phyloP scores from a whole-genome alignment of 164 flowering plant genomes.

The Houttuynia cordata region DNA sequence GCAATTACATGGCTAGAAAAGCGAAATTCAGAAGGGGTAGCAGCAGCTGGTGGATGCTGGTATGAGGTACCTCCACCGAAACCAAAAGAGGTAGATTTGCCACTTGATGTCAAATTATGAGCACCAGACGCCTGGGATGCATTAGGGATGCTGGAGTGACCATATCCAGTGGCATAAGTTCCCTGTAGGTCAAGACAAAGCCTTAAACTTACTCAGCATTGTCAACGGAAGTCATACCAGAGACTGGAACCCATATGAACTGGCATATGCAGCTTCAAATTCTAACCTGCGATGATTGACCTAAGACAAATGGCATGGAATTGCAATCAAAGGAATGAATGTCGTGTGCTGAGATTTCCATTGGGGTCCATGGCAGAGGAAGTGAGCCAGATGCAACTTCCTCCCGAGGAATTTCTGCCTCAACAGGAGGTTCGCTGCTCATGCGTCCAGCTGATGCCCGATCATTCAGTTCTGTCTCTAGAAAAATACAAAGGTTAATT shows the following conservation, averaged over 20 bases:
- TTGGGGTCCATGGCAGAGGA: background rate
- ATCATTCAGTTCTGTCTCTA: background rate
- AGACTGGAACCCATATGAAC: background rate
- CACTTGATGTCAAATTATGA: background rate
- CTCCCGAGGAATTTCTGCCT: background rate
- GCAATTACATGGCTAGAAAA: background rate
- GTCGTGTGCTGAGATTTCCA: background rate
- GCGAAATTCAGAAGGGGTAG: background rate
- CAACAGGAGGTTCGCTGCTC: background rate
- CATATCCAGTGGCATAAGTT: background rate
- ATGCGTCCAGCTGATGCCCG: background rate
- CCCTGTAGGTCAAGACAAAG: background rate
- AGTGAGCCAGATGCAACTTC: background rate
- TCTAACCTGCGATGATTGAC: background rate
- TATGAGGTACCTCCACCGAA: background rate
- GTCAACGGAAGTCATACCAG: background rate
- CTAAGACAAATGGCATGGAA: background rate
- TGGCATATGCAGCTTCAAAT: background rate
- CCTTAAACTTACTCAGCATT: background rate
- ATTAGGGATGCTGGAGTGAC: background rate
- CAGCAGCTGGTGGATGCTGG: background rate
- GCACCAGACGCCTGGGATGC: background rate
- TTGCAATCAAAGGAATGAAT: background rate
- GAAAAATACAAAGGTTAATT: too few species aligned
- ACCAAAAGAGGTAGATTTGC: background rate